Percentiles rank a stretch among this genome's conserved stretches.
Conservation (phyloP, 2,329 filamentous ascomycete genomes). For the Pezicula rhizophila region DNA sequence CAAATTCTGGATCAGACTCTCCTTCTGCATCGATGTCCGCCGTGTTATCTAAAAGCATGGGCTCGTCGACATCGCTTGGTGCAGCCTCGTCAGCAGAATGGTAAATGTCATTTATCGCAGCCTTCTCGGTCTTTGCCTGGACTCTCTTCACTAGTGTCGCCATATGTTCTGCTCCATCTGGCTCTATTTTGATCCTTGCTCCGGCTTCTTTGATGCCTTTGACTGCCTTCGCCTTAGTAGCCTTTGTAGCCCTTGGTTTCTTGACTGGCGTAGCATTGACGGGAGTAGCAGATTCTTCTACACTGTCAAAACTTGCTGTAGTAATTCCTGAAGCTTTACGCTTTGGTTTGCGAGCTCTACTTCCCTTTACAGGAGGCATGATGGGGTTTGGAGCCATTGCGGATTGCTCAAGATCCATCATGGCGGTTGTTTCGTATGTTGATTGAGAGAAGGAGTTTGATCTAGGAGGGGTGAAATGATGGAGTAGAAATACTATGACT, state of each 20-base stretch:
- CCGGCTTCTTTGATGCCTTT: not conserved
- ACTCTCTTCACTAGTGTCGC: not conserved
- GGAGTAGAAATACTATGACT: not conserved
- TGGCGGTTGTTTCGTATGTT: not conserved
- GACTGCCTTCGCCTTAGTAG: not conserved
- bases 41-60: not conserved
- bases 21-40: not conserved
- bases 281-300: not conserved
- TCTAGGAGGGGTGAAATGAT: not conserved
- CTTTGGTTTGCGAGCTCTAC: not conserved
- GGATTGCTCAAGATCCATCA: not conserved
- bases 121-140: not conserved
- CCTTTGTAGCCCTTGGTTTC: not conserved
- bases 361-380: not conserved
- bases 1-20: not conserved
- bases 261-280: not conserved
- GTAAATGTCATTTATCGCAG: not conserved
- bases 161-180: not conserved
- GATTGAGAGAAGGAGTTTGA: not conserved
- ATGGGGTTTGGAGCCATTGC: not conserved
- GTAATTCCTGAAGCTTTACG: not conserved
- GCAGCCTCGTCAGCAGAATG: not conserved
- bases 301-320: not conserved
- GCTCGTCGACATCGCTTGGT: not conserved
- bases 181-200: constrained; percentile 14